These are phyloP conservation scores for Colletotrichum chlorophyti DNA, from an alignment of 2,329 filamentous ascomycete species.

Conservation along the genomic window DNA sequence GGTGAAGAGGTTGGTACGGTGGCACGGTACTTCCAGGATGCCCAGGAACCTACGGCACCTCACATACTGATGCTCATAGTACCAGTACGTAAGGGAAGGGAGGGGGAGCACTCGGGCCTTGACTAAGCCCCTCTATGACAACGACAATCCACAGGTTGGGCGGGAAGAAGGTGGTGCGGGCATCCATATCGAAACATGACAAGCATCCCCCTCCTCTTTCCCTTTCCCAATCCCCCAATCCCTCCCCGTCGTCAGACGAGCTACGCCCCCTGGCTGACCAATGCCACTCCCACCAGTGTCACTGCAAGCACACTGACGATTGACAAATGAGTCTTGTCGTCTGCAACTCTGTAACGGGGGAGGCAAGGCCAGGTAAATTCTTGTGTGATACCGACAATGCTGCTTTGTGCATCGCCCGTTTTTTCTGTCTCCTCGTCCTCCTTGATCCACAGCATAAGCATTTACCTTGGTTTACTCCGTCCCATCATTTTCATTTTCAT, in stretches of 20 bases:
- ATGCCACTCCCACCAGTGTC: conserved; percentile 17
- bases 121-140: conserved; percentile 4
- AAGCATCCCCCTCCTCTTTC: not conserved
- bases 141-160: not conserved
- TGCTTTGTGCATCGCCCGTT: not conserved
- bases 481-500: conserved; percentile 17
- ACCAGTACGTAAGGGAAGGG: too few species aligned
- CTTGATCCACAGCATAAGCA: too few species aligned
- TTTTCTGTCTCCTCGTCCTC: conserved; percentile 18
- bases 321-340: too few species aligned
- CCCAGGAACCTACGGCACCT: too few species aligned
- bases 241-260: conserved; percentile 1
- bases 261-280: conserved; percentile 22
- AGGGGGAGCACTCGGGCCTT: too few species aligned
- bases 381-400: conserved; percentile 26
- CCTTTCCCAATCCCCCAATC: not conserved
- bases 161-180: too few species aligned
- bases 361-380: not conserved
- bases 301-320: conserved; percentile 28
- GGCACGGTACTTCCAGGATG: too few species aligned
- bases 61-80: too few species aligned
- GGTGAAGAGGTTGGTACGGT: too few species aligned
- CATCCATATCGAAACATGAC: conserved; percentile 15
- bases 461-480: too few species aligned
- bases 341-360: conserved; percentile 28